Conservation (phyloP, 78 protist species). For the Isochrysis galbana region DNA sequence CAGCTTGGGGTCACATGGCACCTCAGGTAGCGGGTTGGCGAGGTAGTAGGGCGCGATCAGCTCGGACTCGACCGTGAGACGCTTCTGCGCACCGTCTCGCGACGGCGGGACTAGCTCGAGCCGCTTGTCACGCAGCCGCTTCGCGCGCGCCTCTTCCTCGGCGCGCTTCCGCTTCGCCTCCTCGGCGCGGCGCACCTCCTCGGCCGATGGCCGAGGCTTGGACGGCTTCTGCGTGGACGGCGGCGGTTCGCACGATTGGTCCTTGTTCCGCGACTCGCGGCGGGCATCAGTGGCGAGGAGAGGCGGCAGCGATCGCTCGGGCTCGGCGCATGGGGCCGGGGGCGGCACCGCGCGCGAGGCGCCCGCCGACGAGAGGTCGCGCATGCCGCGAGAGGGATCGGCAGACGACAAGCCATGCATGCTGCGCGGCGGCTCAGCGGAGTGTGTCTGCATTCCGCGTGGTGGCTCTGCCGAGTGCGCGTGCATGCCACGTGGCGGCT, state of each 20-base stretch:
- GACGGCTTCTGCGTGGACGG: background rate
- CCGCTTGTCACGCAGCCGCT: background rate
- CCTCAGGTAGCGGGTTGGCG: background rate
- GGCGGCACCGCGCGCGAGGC: background rate
- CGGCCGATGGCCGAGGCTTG: background rate
- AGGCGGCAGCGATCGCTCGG: background rate
- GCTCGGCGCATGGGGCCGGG: background rate
- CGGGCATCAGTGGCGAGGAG: background rate
- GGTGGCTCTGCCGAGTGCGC: too few relatives aligned
- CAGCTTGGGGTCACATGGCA: constrained; percentile 12
- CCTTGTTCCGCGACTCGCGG: too few relatives aligned
- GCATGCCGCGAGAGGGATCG: background rate
- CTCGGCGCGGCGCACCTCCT: background rate
- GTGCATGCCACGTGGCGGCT: too few relatives aligned
- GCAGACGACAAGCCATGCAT: too few relatives aligned
- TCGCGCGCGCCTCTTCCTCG: background rate
- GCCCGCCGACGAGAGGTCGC: background rate
- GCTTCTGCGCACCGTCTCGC: background rate
- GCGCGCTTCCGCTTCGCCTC: background rate
- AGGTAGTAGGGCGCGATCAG: background rate
- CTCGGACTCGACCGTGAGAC: background rate
- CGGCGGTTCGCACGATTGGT: background rate
- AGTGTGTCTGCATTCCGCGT: too few relatives aligned
- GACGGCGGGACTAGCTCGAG: background rate
- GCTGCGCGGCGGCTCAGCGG: too few relatives aligned